phyloP scores from a whole-genome alignment of 2,329 filamentous ascomycete species.

The Penicillium rolfsii region DNA sequence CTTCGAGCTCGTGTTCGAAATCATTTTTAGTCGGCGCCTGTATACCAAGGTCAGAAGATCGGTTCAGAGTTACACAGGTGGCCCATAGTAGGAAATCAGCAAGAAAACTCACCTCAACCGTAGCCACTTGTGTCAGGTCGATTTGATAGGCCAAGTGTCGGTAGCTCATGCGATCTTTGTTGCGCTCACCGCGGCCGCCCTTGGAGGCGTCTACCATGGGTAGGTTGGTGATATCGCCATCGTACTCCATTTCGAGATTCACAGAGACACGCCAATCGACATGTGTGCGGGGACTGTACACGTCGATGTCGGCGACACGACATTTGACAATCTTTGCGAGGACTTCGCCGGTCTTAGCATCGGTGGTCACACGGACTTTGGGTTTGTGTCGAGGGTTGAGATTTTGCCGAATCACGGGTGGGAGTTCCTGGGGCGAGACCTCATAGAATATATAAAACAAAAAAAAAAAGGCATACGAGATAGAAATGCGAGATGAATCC shows the following conservation, averaged over 20 bases:
- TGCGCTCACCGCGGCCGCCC: slow-evolving; percentile 61
- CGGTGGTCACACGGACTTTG: slow-evolving; percentile 74
- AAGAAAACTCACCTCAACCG: slow-evolving; percentile 46
- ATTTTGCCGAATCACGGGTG: slow-evolving; percentile 65
- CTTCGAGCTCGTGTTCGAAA: slow-evolving; percentile 54
- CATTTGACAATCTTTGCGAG: slow-evolving; percentile 88
- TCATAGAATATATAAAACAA: too few species aligned
- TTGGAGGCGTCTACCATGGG: slow-evolving; percentile 46
- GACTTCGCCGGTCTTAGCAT: slow-evolving; percentile 70
- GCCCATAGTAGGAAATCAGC: background rate
- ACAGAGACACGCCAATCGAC: slow-evolving; percentile 94
- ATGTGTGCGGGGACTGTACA: slow-evolving; percentile 74
- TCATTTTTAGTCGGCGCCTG: slow-evolving; percentile 41
- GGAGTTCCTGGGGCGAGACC: slow-evolving; percentile 66
- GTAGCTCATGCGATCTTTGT: slow-evolving; percentile 92
- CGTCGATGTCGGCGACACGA: slow-evolving; percentile 83
- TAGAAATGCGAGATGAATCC: slow-evolving; percentile 40
- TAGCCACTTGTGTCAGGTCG: slow-evolving; percentile 87
- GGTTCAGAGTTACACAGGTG: slow-evolving; percentile 14
- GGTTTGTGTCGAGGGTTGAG: slow-evolving; percentile 61
- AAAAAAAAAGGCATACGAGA: slow-evolving; percentile 83
- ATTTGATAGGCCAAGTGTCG: slow-evolving; percentile 84
- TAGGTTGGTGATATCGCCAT: slow-evolving; percentile 65
- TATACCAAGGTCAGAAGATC: slow-evolving; percentile 21
- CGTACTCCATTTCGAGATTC: slow-evolving; percentile 89